Base-by-base conservation (phyloP, 106 monocot genomes). In the Ottelia alismoides region DNA sequence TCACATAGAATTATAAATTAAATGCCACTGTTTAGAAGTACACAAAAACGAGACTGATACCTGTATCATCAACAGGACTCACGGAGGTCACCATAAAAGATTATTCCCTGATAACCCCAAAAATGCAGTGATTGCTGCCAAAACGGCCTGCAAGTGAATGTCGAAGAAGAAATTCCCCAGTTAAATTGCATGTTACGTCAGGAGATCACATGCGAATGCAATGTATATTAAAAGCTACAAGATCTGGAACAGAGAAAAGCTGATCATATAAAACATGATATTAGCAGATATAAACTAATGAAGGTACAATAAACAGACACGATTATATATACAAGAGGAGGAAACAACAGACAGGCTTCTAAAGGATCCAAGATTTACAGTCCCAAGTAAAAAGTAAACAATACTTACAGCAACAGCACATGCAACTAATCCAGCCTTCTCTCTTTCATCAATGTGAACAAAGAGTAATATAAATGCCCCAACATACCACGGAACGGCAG, bases 401-500 rank as follows among this genome's bases (percentile, higher is more conserved):
- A 43, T 50, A 50, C 49, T 50, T 50, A 50, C 49, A 17, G 49
- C 49, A 50, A 50, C 49, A 7, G 20, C 20, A 22, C 49, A 50
- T n/a, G 49, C 49, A 21, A 50, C 49, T 9, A 50, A 22, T 22
- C 49, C 49, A 0, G 49, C 49, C 20, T 50, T 50, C 20, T 50
- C 49, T 50, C 49, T 50, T 7, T 0, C 17, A 19, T 50, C 49
- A 17, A 50, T 1, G 20, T 17, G 16, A 50, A 50, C 49, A 50
- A 50, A 50, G 21, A 50, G 49, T n/a, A 50, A 19, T 17, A 50
- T 50, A 19, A 50, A 50, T 16, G 49, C 49, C 16, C 49, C 49
- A n/a, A 50, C 49, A 50, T 50, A 50, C 49, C 49, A 50, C 20
- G 49, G 49, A 50, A 50, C 49, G 9, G 49, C 49, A 50, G 49